These are phyloP conservation scores for Shiraia sp. DNA, from an alignment of 2,329 filamentous ascomycete genomes.

Conservation along the genomic window DNA sequence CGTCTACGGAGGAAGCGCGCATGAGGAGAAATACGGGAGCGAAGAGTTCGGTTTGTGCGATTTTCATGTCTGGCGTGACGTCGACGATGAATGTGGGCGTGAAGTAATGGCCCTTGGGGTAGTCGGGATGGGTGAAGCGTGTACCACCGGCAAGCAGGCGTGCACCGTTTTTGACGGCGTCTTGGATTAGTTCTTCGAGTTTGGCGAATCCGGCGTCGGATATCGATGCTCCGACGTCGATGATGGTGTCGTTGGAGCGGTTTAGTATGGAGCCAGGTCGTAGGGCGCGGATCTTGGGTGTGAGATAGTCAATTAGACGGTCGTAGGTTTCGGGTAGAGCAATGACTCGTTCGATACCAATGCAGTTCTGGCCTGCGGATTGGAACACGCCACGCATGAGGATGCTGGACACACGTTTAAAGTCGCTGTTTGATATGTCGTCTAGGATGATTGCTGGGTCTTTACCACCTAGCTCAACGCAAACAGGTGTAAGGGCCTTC, in stretches of 20 bases:
- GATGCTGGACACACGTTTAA: slow-evolving; percentile 76
- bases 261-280: slow-evolving; percentile 73
- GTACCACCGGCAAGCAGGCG: slow-evolving; percentile 79
- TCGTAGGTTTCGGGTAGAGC: slow-evolving; percentile 77
- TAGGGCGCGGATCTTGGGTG: slow-evolving; percentile 73
- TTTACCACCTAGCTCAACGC: slow-evolving; percentile 92
- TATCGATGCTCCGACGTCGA: slow-evolving; percentile 89
- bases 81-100: slow-evolving; percentile 86
- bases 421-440: slow-evolving; percentile 65
- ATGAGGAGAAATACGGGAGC: slow-evolving; percentile 88
- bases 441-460: slow-evolving; percentile 90
- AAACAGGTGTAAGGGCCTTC: slow-evolving; percentile 81
- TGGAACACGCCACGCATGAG: slow-evolving; percentile 94
- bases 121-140: slow-evolving; percentile 69
- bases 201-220: slow-evolving; percentile 74
- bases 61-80: slow-evolving; percentile 81
- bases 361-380: slow-evolving; percentile 94
- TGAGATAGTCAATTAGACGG: slow-evolving; percentile 69
- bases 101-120: slow-evolving; percentile 88
- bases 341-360: slow-evolving; percentile 93
- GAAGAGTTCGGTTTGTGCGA: slow-evolving; percentile 91
- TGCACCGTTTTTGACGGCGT: slow-evolving; percentile 79
- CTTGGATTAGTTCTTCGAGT: slow-evolving; percentile 75
- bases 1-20: slow-evolving; percentile 66
- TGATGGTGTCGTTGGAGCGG: slow-evolving; percentile 46